Percentiles rank a stretch among this genome's conserved stretches.
phyloP scores from a whole-genome alignment of 768 basidiomycete species.

The Suillus americanus region DNA sequence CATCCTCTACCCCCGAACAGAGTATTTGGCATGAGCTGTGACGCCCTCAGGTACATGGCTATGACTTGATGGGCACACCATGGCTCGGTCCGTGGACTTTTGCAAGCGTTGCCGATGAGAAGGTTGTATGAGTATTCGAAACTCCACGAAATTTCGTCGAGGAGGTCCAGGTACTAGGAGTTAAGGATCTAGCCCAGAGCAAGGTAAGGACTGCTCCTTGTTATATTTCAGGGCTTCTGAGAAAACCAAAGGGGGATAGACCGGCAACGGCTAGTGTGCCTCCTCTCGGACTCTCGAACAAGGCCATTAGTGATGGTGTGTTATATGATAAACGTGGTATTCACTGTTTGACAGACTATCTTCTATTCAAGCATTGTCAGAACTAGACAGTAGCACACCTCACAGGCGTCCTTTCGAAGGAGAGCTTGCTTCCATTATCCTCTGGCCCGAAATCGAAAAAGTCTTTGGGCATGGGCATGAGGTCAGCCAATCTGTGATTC shows the following conservation, averaged over 20 bases:
- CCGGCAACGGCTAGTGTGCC: constrained; percentile 88
- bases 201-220: constrained; percentile 39
- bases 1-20: constrained; percentile 15
- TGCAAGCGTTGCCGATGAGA: constrained; percentile 93
- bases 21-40: constrained; percentile 81
- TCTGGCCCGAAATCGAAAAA: constrained; percentile 98
- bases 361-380: constrained; percentile 16
- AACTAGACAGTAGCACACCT: constrained; percentile 14
- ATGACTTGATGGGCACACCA: constrained; percentile 80
- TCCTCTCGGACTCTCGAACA: constrained; percentile 92
- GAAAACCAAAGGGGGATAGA: constrained; percentile 46
- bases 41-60: constrained; percentile 96
- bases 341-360: not conserved
- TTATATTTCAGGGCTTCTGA: constrained; percentile 2
- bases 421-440: constrained; percentile 79
- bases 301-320: constrained; percentile 74
- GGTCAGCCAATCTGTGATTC: constrained; percentile 40
- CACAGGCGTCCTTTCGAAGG: constrained; percentile 78
- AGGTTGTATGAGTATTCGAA: constrained; percentile 91
- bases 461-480: constrained; percentile 98
- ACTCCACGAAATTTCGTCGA: constrained; percentile 82
- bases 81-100: constrained; percentile 79
- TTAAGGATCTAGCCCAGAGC: constrained; percentile 46
- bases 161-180: constrained; percentile 50
- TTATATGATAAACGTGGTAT: not conserved